A percentile compares a stretch with the other conserved stretches of the same genome.
Evolutionary conservation across 1,284 basidiomycete species (phyloP).

Genomic region (Peniophora sp.): DNA sequence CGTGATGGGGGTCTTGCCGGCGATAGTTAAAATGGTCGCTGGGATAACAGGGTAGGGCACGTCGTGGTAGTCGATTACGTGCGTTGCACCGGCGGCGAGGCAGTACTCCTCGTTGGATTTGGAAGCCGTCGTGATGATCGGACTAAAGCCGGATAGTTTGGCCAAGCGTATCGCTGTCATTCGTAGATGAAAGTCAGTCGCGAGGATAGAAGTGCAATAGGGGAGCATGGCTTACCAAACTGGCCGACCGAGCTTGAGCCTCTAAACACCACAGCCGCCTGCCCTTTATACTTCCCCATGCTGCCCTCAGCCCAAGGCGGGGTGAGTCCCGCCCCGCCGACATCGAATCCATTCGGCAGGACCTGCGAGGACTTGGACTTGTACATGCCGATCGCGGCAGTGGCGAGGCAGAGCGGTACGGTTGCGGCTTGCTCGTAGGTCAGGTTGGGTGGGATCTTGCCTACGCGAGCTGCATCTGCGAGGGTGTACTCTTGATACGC

Average conservation of each 20-base stretch:
- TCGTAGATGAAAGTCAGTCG: background rate
- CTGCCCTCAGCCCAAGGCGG: constrained; percentile 18
- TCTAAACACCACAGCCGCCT: constrained; percentile 25
- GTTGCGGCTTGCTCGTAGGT: constrained; percentile 15
- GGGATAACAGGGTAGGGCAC: constrained; percentile 8
- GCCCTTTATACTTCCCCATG: constrained; percentile 20
- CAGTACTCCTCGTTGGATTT: constrained; percentile 21
- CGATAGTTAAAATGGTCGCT: constrained; percentile 12
- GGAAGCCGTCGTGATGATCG: constrained; percentile 28
- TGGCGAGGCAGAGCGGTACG: constrained; percentile 13
- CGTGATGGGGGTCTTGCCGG: constrained; percentile 1
- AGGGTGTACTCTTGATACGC: constrained; percentile 27
- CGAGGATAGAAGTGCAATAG: background rate
- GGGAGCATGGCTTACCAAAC: constrained; percentile 13
- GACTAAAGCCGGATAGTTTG: constrained; percentile 23
- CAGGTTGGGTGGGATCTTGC: constrained; percentile 15
- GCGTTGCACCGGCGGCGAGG: constrained; percentile 27
- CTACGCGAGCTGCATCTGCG: constrained; percentile 19
- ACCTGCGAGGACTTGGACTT: background rate
- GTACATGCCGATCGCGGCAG: constrained; percentile 11
- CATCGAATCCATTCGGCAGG: background rate
- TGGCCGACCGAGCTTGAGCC: constrained; percentile 26
- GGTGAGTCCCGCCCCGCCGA: constrained; percentile 8
- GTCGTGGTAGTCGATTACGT: constrained; percentile 22
- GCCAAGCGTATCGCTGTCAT: constrained; percentile 23